These are phyloP conservation scores for Rhizopogon vulgaris DNA, from an alignment of 768 basidiomycete species.

Conservation along the genomic window DNA sequence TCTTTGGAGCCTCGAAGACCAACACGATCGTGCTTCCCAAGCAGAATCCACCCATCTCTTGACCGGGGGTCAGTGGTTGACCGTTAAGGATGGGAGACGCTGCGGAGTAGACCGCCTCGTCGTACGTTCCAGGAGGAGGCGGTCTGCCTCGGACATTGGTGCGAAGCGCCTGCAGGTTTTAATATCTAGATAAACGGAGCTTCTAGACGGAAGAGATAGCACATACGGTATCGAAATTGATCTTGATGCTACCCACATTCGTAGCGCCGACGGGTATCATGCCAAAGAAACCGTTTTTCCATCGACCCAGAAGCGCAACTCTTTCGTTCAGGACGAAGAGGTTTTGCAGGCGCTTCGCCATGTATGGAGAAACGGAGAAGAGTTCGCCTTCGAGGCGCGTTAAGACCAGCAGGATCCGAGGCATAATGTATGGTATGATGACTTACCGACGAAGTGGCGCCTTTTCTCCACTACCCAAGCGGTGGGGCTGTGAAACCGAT, in stretches of 20 bases:
- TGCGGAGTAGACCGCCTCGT: constrained; percentile 84
- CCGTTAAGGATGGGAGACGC: constrained; percentile 82
- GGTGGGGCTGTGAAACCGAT: constrained; percentile 93
- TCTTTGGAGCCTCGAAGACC: constrained; percentile 88
- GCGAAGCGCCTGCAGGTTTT: constrained; percentile 57
- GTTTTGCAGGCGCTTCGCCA: constrained; percentile 87
- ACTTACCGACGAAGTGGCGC: constrained; percentile 85
- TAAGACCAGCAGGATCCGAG: background rate
- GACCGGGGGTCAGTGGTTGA: constrained; percentile 79
- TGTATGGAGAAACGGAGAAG: constrained; percentile 94
- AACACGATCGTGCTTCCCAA: constrained; percentile 94
- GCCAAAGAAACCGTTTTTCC: constrained; percentile 93
- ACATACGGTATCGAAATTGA: constrained; percentile 85
- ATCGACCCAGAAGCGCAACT: constrained; percentile 88
- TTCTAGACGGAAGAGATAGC: constrained; percentile 2
- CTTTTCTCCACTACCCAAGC: constrained; percentile 97
- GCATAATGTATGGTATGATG: background rate
- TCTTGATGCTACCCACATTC: constrained; percentile 92
- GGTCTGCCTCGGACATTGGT: constrained; percentile 77
- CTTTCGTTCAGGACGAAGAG: constrained; percentile 98
- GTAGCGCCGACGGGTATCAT: constrained; percentile 99
- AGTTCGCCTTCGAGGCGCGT: constrained; percentile 58
- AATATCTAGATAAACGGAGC: background rate
- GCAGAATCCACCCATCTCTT: constrained; percentile 98
- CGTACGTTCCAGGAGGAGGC: constrained; percentile 80